phyloP scores from a whole-genome alignment of 2,329 filamentous ascomycete genomes.

The Raffaelea ambrosiae region DNA sequence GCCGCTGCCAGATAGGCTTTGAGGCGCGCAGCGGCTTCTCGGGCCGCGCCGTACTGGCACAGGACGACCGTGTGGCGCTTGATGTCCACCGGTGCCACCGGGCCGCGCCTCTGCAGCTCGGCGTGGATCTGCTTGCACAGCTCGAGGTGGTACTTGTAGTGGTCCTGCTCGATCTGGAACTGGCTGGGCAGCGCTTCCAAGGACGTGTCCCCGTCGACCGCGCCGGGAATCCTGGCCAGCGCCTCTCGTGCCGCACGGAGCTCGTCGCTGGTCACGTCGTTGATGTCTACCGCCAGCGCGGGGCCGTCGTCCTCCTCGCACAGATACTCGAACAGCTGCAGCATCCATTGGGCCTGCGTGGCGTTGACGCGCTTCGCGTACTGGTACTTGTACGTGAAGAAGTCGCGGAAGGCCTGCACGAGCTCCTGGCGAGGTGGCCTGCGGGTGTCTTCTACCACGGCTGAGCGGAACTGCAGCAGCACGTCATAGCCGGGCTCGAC shows the following conservation, averaged over 20 bases:
- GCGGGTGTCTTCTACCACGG: slow-evolving; percentile 53
- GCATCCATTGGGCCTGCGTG: slow-evolving; percentile 55
- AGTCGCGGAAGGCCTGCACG: slow-evolving; percentile 52
- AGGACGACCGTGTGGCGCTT: slow-evolving; percentile 40
- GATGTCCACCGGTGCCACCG: slow-evolving; percentile 22
- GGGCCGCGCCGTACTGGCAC: slow-evolving; percentile 43
- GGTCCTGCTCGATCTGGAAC: too few species aligned
- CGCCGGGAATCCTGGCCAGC: slow-evolving; percentile 7
- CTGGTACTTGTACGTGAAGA: slow-evolving; percentile 50
- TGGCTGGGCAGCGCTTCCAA: too few species aligned
- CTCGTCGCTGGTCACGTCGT: slow-evolving; percentile 29
- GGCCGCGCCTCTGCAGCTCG: slow-evolving; percentile 20
- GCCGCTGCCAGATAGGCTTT: slow-evolving; percentile 21
- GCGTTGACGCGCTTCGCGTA: slow-evolving; percentile 47
- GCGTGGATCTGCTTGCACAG: slow-evolving; percentile 37
- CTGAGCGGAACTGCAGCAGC: slow-evolving; percentile 60
- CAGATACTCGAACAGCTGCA: slow-evolving; percentile 42
- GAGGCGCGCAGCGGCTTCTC: slow-evolving; percentile 41
- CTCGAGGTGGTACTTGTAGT: slow-evolving; percentile 33
- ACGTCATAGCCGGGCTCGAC: slow-evolving; percentile 63
- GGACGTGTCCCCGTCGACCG: too few species aligned
- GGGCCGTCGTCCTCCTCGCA: slow-evolving; percentile 47
- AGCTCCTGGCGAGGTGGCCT: slow-evolving; percentile 57
- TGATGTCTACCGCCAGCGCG: too few species aligned
- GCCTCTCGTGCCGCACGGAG: slow-evolving; percentile 33